Evolutionary conservation across 2,329 filamentous ascomycete genomes (phyloP), one percentile per base, ranked within the genome.

Genomic region (Penicillium sp.): DNA sequence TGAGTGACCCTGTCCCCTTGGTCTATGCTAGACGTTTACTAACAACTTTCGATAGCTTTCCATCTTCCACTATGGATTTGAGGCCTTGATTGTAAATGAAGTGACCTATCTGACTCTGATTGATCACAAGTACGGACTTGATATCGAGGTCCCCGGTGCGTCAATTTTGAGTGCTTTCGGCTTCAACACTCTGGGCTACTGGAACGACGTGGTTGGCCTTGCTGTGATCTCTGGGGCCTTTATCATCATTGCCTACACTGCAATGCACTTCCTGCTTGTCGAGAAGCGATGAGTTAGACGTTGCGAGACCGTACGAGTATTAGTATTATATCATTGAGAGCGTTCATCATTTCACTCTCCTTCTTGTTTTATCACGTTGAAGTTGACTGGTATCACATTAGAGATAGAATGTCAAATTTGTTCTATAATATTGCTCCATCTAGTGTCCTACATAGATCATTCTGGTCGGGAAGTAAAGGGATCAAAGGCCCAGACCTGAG

Each of bases 21-120:
- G 5, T 6, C 13, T n/a, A 14, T n/a, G 14, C 34, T n/a, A 4
- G 13, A 16, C 34, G 4, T 61, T 42, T 53, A 54, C 68, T 77
- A 64, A 74, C 53, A 32, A 50, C 32, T 16, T 7, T 4, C 10
- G 49, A 27, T 62, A 88, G 76, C 78, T 99, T 8, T 97, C 92
- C 1, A 99, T 99, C 59, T 99, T 99, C 82, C 94, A 99, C 72
- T 99, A 96, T 69, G 93, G 88, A 5, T 97, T 97, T 65, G 94
- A 99, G 79, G 89, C 90, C 2, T 83, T 99, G 13, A 96, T 97
- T 59, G 94, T 99, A 64, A 99, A 97, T 69, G 94, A 99, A 77
- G 95, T 97, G 44, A 87, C 91, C 24, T 90, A 91, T 66, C 80
- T 99, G 41, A 93, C 89, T 0, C 83, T 99, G 24, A 85, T 95